A percentile compares a stretch with the other conserved stretches of the same genome.
Evolutionary conservation across 2,329 filamentous ascomycete species (phyloP).

Genomic region (Elsinoe necatrix): DNA sequence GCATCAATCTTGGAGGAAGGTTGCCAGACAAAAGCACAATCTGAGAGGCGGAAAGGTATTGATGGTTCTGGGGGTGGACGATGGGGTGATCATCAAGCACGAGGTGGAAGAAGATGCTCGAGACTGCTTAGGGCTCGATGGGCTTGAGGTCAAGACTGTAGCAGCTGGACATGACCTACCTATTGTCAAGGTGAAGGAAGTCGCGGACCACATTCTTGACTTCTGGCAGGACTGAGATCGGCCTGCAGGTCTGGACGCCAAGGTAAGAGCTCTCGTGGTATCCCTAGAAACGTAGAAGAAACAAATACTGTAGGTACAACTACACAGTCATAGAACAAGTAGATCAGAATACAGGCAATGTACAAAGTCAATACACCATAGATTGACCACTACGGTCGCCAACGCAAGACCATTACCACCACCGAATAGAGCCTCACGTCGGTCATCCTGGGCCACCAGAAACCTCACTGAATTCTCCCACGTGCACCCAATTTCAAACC

Average conservation of each 20-base stretch:
- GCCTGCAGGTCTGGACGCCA: not conserved
- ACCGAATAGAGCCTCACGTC: not conserved
- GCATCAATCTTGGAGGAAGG: slow-evolving; percentile 51
- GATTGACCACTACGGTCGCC: not conserved
- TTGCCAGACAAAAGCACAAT: slow-evolving; percentile 40
- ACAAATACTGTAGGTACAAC: too few species aligned
- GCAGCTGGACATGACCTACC: slow-evolving; percentile 63
- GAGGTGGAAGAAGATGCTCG: slow-evolving; percentile 56
- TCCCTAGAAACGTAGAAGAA: too few species aligned
- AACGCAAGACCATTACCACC: too few species aligned
- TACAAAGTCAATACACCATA: too few species aligned
- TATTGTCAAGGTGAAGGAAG: slow-evolving; percentile 51
- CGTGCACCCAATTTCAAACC: not conserved
- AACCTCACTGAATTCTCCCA: not conserved
- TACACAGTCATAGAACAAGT: too few species aligned
- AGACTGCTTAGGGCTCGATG: slow-evolving; percentile 47
- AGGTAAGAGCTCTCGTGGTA: too few species aligned
- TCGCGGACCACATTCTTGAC: slow-evolving; percentile 46
- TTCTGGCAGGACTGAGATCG: slow-evolving; percentile 29
- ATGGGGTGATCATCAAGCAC: slow-evolving; percentile 57
- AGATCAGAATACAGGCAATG: too few species aligned
- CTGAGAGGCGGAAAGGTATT: slow-evolving; percentile 47
- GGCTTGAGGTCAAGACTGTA: slow-evolving; percentile 50
- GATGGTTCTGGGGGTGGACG: slow-evolving; percentile 57
- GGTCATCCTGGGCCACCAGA: not conserved